phyloP scores from a whole-genome alignment of 2,329 filamentous ascomycete genomes.

The Cordyceps pruinosa region DNA sequence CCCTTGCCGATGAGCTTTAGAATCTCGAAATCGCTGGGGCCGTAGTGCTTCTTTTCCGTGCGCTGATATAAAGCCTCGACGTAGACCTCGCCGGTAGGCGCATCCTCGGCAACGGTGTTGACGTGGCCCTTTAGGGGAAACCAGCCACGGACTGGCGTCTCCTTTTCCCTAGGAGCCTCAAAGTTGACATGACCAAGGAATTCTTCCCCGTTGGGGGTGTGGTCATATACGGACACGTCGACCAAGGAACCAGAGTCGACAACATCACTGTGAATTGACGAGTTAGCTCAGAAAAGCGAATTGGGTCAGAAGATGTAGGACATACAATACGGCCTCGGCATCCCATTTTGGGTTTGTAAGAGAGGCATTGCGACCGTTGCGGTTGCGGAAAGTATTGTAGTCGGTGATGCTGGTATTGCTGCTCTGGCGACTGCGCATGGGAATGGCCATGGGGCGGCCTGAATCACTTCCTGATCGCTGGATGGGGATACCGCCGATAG shows the following conservation, averaged over 20 bases:
- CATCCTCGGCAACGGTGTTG: conserved; percentile 63
- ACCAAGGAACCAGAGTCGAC: conserved; percentile 85
- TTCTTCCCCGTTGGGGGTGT: conserved; percentile 69
- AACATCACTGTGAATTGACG: conserved; percentile 63
- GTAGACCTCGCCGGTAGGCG: conserved; percentile 79
- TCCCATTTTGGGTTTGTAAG: conserved; percentile 91
- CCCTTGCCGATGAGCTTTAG: conserved; percentile 95
- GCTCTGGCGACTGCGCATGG: conserved; percentile 93
- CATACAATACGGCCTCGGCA: conserved; percentile 87
- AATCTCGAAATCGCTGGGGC: conserved; percentile 92
- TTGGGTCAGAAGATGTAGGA: background rate
- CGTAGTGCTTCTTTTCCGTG: conserved; percentile 83
- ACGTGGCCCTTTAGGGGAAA: conserved; percentile 70
- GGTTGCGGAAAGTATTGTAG: conserved; percentile 51
- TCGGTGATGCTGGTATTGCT: conserved; percentile 85
- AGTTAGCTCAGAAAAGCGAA: background rate
- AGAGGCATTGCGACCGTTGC: conserved; percentile 43
- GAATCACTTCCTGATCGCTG: conserved; percentile 72
- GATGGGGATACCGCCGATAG: conserved; percentile 50
- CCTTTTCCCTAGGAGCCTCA: conserved; percentile 58
- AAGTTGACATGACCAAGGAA: conserved; percentile 89
- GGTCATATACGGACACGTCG: conserved; percentile 90
- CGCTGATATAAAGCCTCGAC: conserved; percentile 81
- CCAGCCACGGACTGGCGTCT: conserved; percentile 74
- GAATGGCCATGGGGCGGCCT: conserved; percentile 82